Conservation (phyloP, 768 basidiomycete species). For the Cyathus striatus region DNA sequence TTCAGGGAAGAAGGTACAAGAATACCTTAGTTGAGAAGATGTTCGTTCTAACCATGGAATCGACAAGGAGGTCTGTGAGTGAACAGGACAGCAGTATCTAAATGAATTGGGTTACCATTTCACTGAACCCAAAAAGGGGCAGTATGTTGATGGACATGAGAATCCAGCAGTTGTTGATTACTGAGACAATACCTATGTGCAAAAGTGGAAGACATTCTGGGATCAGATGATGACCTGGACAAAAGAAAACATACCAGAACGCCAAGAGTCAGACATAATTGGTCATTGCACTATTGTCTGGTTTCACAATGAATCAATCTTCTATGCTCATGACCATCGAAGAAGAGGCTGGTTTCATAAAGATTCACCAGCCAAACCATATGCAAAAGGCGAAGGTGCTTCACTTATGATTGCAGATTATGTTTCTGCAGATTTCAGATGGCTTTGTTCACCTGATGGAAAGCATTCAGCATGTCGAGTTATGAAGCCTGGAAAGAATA, state of each 20-base stretch:
- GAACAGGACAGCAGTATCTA: conserved; percentile 17
- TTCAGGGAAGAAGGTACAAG: conserved; percentile 13
- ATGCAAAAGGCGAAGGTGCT: conserved; percentile 30
- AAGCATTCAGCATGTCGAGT: conserved; percentile 7
- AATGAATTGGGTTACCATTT: conserved; percentile 12
- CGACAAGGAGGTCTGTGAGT: conserved; percentile 10
- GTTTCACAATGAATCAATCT: conserved; percentile 35
- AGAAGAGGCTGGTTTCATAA: conserved; percentile 22
- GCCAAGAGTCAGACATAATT: not conserved
- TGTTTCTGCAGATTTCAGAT: conserved; percentile 22
- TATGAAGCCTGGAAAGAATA: conserved; percentile 18
- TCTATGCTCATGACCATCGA: conserved; percentile 31
- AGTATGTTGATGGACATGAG: conserved; percentile 25
- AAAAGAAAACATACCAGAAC: conserved; percentile 2
- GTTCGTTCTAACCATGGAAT: conserved; percentile 7
- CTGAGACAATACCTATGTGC: conserved; percentile 17
- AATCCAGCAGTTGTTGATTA: conserved; percentile 26
- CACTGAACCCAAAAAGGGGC: conserved; percentile 6
- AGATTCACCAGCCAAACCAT: conserved; percentile 16
- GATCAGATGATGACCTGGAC: conserved; percentile 1
- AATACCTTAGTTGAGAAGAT: conserved; percentile 11
- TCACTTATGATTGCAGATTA: conserved; percentile 35
- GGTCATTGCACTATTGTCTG: conserved; percentile 8
- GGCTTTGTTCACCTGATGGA: conserved; percentile 12
- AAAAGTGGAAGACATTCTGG: conserved; percentile 6